Base-by-base conservation (phyloP, 441 rosid species). In the Croton laevigatus region DNA sequence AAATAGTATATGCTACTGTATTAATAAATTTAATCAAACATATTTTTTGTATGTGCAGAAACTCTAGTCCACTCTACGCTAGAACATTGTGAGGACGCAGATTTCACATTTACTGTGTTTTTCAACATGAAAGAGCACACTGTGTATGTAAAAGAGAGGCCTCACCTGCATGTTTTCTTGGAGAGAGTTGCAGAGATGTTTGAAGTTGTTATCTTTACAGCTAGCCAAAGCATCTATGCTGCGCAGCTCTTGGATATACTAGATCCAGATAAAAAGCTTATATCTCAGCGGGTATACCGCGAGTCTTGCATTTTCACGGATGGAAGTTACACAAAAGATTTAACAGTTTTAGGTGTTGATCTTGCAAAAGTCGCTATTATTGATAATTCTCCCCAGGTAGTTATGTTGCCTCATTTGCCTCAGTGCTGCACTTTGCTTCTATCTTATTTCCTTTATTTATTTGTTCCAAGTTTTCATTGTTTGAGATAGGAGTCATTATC, bases 321-420 rank as follows among this genome's bases (percentile, higher is more conserved):
- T 72, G 97, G 95, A 75, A 88, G 85, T 75, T 91, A 94, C 87
- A 94, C 94, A 12, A 94, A 94, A 83, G 98, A 94, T 82, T 83
- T 94, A 85, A 89, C 90, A 71, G 87, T 94, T 75, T 83, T 94
- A 82, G 98, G 95, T 75, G 87, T 94, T 75, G 98, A 94, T 82
- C 88, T 94, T 59, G 94, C 98, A 70, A 89, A 91, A 80, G 90
- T 91, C 83, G 98, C 94, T 69, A 94, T 94, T 69, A 79, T 94
- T 85, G 98, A 94, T 84, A 94, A 94, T 80, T 89, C 91, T 69
- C 98, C 98, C 14, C 98, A 94, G 97, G 98, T 94, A 88, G 71
- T 65, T 65, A 40, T 65, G 69, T 61, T 77, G 48, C 44, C 51
- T 45, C 53, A 37, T 65, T 72, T 63, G 46, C 48, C 61, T 55